Conservation (phyloP, 805 yeast species). For the Saccharomyces paradoxus region DNA sequence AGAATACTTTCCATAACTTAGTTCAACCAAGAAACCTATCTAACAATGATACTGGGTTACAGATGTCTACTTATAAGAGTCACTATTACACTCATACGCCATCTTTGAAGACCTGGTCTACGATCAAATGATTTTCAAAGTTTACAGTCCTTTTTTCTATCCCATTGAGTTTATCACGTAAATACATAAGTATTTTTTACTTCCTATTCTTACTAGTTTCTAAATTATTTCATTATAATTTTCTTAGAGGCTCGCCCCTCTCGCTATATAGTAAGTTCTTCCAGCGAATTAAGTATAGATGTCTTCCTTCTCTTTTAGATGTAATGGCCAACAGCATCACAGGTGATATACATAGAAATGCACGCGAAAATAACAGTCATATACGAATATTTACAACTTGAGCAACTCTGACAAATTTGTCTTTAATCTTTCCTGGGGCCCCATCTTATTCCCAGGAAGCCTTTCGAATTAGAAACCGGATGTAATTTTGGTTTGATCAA, state of each 20-base stretch:
- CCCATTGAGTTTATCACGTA: not conserved
- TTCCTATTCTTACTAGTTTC: not conserved
- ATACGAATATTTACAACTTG: not conserved
- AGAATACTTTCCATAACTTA: conserved; percentile 50
- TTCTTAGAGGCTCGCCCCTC: not conserved
- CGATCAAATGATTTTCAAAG: conserved; percentile 26
- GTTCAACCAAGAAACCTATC: conserved; percentile 81
- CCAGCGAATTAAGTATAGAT: not conserved
- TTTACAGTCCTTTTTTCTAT: not conserved
- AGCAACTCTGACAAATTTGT: conserved; percentile 4
- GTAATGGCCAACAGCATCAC: not conserved
- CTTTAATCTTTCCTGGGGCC: conserved; percentile 56
- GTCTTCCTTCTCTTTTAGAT: not conserved
- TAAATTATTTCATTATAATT: not conserved
- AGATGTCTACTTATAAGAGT: conserved; percentile 28
- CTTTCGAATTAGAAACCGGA: conserved; percentile 39
- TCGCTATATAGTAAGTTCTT: not conserved
- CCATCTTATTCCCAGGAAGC: conserved; percentile 80
- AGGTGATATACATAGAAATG: not conserved
- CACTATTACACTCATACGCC: conserved; percentile 44
- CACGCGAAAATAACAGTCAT: not conserved
- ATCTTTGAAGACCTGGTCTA: conserved; percentile 45
- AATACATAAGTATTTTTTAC: not conserved
- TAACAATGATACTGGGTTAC: conserved; percentile 74
- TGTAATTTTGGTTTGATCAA: conserved; percentile 56